Conservation (phyloP, 257 asterid genomes). For the Gentiana straminea region DNA sequence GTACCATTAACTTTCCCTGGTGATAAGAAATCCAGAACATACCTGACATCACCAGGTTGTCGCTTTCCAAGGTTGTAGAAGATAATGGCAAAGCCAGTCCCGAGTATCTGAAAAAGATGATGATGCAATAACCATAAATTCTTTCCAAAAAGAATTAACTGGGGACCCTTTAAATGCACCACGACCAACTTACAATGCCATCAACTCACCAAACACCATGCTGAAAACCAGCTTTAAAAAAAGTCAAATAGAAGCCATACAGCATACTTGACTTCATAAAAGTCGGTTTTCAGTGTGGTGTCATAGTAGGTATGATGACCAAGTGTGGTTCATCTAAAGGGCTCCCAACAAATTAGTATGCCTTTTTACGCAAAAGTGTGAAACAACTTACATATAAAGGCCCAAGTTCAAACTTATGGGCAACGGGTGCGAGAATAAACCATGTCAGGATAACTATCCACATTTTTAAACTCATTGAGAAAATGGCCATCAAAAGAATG, state of each 20-base stretch:
- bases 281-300: no score
- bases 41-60: slow-evolving; percentile 87
- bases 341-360: no score
- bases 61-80: slow-evolving; percentile 87
- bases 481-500: slow-evolving; percentile 72
- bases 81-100: slow-evolving; percentile 71
- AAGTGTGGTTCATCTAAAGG: no score
- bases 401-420: slow-evolving; percentile 58
- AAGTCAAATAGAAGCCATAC: no score
- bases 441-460: slow-evolving; percentile 60
- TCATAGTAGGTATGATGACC: no score
- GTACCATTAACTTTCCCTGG: no score
- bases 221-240: no score
- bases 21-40: slow-evolving; percentile 5
- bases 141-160: not conserved
- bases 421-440: slow-evolving; percentile 74
- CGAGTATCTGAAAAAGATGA: slow-evolving; percentile 50
- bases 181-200: no score
- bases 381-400: slow-evolving; percentile 71
- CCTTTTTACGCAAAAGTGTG: no score
- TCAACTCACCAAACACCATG: no score
- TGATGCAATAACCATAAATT: slow-evolving; percentile 4
- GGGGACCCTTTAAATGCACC: no score
- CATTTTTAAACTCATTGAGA: slow-evolving; percentile 54
- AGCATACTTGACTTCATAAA: no score